Evolutionary conservation across 176 grass and related monocot species (phyloP).

Genomic region (Themeda triandra): DNA sequence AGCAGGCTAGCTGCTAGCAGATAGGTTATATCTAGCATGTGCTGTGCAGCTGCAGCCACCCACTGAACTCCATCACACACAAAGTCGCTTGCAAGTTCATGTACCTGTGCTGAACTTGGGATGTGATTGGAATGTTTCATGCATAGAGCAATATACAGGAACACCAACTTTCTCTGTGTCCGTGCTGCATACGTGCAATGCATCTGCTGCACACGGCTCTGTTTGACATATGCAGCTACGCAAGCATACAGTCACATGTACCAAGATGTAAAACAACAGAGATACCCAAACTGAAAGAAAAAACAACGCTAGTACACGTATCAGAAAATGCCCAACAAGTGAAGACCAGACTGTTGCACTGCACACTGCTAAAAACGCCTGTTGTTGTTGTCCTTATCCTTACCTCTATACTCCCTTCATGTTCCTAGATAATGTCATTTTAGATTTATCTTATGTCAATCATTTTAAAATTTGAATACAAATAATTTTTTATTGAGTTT

Average conservation of each 20-base stretch:
- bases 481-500: no score
- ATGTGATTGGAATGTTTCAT: conserved; percentile 11
- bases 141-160: background rate
- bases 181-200: background rate
- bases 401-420: no score
- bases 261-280: background rate
- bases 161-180: background rate
- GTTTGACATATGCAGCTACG: background rate
- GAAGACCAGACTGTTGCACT: no score
- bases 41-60: no score
- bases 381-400: no score
- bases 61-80: background rate
- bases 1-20: background rate
- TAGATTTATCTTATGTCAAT: no score
- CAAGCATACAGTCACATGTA: background rate
- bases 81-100: background rate
- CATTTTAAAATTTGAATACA: no score
- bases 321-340: no score
- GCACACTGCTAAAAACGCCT: no score
- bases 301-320: no score
- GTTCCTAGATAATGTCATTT: no score
- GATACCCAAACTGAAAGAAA: no score
- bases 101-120: background rate
- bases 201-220: background rate
- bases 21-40: background rate